Percentiles rank a stretch among this genome's conserved stretches.
Evolutionary conservation across 2,329 filamentous ascomycete genomes (phyloP).

Genomic region (Xylaria polymorpha): DNA sequence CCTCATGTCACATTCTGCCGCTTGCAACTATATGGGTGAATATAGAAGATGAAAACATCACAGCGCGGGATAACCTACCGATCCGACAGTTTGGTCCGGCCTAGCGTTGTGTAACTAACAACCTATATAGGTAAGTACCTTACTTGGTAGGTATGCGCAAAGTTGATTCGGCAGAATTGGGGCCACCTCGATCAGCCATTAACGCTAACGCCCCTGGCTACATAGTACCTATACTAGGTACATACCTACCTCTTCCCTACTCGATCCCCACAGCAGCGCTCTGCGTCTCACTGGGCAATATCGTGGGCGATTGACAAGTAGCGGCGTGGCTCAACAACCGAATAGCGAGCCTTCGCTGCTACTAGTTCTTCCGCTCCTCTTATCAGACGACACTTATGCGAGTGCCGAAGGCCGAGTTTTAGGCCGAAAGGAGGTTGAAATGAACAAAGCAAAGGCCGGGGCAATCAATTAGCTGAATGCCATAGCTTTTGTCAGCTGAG

Average conservation of each 20-base stretch:
- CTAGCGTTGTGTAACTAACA: slow-evolving; percentile 33
- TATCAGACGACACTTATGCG: slow-evolving; percentile 4
- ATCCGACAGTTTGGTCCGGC: slow-evolving; percentile 35
- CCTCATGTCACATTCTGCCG: neutral
- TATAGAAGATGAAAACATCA: neutral
- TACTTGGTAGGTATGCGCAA: neutral
- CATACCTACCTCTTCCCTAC: no score
- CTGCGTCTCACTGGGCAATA: slow-evolving; percentile 11
- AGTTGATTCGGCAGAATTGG: slow-evolving; percentile 10
- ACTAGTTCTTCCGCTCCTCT: slow-evolving; percentile 15
- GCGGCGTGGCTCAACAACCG: slow-evolving; percentile 1
- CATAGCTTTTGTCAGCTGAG: neutral
- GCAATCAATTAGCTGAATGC: neutral
- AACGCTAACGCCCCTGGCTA: neutral
- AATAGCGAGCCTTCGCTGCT: slow-evolving; percentile 18
- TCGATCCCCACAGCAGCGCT: slow-evolving; percentile 15
- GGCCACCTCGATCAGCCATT: neutral
- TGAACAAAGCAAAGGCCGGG: neutral
- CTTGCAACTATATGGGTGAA: slow-evolving; percentile 2
- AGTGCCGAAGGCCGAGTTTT: slow-evolving; percentile 28
- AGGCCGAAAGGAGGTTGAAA: slow-evolving; percentile 30
- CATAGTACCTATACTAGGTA: neutral
- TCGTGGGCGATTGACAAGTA: slow-evolving; percentile 9
- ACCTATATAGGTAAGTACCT: slow-evolving; percentile 7
- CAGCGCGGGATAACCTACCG: neutral